Evolutionary conservation across 169 alveolate species (phyloP).

Genomic region (Plasmodium billcollinsi): DNA sequence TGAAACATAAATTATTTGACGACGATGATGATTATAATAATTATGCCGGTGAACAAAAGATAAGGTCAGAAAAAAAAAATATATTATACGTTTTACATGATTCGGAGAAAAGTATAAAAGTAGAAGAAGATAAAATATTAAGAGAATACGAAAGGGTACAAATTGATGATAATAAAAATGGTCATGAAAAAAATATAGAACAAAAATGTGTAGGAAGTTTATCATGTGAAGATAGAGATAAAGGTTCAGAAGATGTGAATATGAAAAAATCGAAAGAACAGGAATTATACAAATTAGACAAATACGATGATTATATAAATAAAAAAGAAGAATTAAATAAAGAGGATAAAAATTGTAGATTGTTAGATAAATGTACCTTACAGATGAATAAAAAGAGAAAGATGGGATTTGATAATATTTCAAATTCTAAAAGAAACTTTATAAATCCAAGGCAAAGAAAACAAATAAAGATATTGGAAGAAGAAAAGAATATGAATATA

Average conservation of each 20-base stretch:
- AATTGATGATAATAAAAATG: slow-evolving; percentile 4
- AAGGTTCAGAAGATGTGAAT: slow-evolving; percentile 4
- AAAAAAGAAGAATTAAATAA: slow-evolving; percentile 16
- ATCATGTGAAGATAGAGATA: neutral
- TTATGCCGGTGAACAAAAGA: neutral
- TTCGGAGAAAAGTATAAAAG: slow-evolving; percentile 22
- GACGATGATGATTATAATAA: neutral
- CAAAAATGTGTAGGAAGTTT: too few species aligned
- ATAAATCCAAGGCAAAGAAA: slow-evolving; percentile 70
- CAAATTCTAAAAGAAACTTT: slow-evolving; percentile 20
- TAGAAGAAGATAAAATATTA: slow-evolving; percentile 11
- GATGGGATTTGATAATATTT: neutral
- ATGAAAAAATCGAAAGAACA: slow-evolving; percentile 14
- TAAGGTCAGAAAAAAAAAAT: neutral
- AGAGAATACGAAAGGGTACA: slow-evolving; percentile 3
- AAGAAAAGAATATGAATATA: neutral
- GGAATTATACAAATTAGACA: slow-evolving; percentile 33
- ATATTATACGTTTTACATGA: slow-evolving; percentile 5
- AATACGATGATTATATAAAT: slow-evolving; percentile 28
- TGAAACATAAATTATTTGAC: slow-evolving; percentile 15
- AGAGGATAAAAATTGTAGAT: neutral
- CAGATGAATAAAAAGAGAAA: neutral
- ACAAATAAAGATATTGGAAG: slow-evolving; percentile 4
- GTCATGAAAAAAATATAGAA: too few species aligned
- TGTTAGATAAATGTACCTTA: neutral